phyloP scores from a whole-genome alignment of 352 stramenopile genomes.

The Globisporangium carolinianum region DNA sequence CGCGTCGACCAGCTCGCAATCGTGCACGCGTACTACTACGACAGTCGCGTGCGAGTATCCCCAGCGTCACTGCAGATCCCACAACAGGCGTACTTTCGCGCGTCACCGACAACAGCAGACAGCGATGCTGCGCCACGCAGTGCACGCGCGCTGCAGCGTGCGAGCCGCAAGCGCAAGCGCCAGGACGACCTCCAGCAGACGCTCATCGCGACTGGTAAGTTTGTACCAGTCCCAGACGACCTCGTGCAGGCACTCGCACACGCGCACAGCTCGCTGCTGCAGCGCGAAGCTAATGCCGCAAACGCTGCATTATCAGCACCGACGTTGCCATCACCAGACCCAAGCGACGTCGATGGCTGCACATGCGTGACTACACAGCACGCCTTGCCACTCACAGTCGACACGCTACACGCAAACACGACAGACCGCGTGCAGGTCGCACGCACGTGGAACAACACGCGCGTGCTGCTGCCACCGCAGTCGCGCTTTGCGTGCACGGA shows the following conservation, averaged over 20 bases:
- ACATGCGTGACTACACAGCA: not conserved
- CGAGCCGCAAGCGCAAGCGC: conserved; percentile 31
- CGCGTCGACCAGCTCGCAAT: conserved; percentile 36
- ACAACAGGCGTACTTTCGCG: conserved; percentile 15
- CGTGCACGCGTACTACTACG: conserved; percentile 50
- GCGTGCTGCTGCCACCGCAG: conserved; percentile 18
- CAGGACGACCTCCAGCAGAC: conserved; percentile 26
- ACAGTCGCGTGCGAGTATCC: conserved; percentile 17
- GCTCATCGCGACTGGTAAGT: conserved; percentile 38
- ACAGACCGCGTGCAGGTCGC: conserved; percentile 16
- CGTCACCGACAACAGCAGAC: too few relatives aligned
- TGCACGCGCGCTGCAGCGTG: conserved; percentile 1
- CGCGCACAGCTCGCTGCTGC: conserved; percentile 15
- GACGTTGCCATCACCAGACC: not conserved
- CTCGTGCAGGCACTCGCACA: conserved; percentile 15
- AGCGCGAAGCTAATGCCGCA: not conserved
- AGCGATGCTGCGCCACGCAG: not conserved
- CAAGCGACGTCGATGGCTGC: not conserved
- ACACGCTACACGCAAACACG: conserved; percentile 2
- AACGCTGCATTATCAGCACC: not conserved
- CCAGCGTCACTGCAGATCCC: conserved; percentile 27
- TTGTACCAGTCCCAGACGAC: conserved; percentile 28
- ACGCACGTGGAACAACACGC: not conserved
- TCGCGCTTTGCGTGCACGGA: conserved; percentile 21
- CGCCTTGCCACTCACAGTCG: not conserved